Percentiles rank a stretch among this genome's conserved stretches.
These are phyloP conservation scores for Clitopilus hobsonii DNA, from an alignment of 768 basidiomycete genomes.

Conservation along the genomic window DNA sequence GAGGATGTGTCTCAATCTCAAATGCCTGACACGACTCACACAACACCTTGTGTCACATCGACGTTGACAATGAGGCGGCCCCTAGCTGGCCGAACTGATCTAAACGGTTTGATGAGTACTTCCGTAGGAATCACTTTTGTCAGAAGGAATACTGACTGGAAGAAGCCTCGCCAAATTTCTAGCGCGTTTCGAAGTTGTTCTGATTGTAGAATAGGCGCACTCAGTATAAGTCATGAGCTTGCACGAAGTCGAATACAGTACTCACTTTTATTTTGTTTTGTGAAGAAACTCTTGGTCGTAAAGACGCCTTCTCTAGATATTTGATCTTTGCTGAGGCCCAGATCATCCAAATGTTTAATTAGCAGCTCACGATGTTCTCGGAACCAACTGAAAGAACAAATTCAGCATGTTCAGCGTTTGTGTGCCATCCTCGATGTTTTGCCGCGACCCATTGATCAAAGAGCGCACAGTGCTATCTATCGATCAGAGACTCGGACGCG, in stretches of 20 bases:
- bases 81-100: constrained; percentile 37
- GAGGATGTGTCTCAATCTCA: constrained; percentile 9
- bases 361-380: constrained; percentile 1
- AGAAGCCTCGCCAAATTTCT: constrained; percentile 36
- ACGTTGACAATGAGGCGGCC: constrained; percentile 34
- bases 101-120: constrained; percentile 12
- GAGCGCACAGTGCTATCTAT: no score
- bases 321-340: neutral
- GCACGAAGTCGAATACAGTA: neutral
- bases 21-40: constrained; percentile 28
- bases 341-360: neutral
- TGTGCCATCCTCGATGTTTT: constrained; percentile 12
- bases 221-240: no score
- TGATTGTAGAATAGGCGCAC: no score
- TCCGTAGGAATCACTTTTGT: neutral
- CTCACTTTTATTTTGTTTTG: constrained; percentile 12
- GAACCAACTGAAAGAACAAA: constrained; percentile 26
- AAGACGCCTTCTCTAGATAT: neutral
- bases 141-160: constrained; percentile 27
- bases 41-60: constrained; percentile 34
- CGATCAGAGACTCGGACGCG: no score
- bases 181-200: constrained; percentile 19
- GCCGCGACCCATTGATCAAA: neutral
- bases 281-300: constrained; percentile 19
- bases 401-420: constrained; percentile 28